Evolutionary conservation across 371 early-diverging fungal genomes (phyloP).

Genomic region (Apophysomyces elegans): DNA sequence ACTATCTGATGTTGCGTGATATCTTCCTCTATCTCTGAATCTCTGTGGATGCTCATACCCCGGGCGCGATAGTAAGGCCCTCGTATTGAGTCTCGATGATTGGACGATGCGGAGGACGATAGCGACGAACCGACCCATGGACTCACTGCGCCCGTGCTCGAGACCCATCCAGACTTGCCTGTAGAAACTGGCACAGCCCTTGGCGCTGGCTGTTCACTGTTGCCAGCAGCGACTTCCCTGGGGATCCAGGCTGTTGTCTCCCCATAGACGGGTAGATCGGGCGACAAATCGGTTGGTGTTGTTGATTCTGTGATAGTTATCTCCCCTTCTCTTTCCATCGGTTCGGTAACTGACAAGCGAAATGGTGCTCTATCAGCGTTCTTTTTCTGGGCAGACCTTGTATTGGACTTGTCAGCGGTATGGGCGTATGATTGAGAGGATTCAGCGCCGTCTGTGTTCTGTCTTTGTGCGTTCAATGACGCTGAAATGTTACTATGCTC

Average conservation of each 20-base stretch:
- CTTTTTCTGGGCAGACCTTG: conserved; percentile 4
- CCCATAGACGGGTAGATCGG: conserved; percentile 13
- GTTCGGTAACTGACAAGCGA: conserved; percentile 18
- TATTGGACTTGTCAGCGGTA: background rate
- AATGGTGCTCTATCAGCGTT: conserved; percentile 13
- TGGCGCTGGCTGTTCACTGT: background rate
- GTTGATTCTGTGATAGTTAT: conserved; percentile 4
- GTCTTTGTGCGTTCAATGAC: conserved; percentile 2
- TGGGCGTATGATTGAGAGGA: conserved; percentile 12
- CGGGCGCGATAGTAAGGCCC: conserved; percentile 58
- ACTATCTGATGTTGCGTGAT: conserved; percentile 10
- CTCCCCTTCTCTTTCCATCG: conserved; percentile 6
- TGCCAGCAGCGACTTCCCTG: conserved; percentile 15
- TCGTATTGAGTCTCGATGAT: conserved; percentile 50
- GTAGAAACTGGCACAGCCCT: conserved; percentile 35
- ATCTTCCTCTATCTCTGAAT: conserved; percentile 43
- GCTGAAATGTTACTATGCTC: conserved; percentile 13
- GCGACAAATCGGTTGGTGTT: conserved; percentile 19
- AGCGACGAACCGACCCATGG: conserved; percentile 46
- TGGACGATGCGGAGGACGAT: conserved; percentile 43
- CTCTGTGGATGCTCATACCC: conserved; percentile 50
- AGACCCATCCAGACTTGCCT: conserved; percentile 48
- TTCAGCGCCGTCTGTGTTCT: conserved; percentile 5
- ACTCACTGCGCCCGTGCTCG: conserved; percentile 49
- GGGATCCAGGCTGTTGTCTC: conserved; percentile 5